phyloP scores from a whole-genome alignment of 2,329 filamentous ascomycete genomes.

The Simplicillium sp. region DNA sequence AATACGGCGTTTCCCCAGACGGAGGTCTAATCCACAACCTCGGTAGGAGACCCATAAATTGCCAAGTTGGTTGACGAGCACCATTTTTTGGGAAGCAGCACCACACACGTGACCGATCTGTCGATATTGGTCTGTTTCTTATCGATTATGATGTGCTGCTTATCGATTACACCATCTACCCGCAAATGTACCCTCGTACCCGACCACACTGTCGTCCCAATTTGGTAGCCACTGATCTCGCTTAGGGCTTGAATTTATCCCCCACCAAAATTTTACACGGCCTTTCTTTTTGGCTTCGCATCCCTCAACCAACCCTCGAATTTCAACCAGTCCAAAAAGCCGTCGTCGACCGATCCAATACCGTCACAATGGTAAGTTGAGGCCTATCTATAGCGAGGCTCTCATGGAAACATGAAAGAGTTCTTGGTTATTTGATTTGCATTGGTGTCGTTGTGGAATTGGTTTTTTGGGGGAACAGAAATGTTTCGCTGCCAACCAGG shows the following conservation, averaged over 20 bases:
- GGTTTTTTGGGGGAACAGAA: constrained; percentile 24
- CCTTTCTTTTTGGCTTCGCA: constrained; percentile 1
- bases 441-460: background rate
- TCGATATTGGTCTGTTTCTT: no score
- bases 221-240: constrained; percentile 10
- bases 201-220: constrained; percentile 6
- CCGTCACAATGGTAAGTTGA: constrained; percentile 63
- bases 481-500: constrained; percentile 22
- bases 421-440: constrained; percentile 1
- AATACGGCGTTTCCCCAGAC: no score
- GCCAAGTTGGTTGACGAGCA: no score
- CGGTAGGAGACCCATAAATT: no score
- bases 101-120: no score
- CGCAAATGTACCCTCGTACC: constrained; percentile 4
- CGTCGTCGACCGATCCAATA: constrained; percentile 34
- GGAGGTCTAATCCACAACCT: no score
- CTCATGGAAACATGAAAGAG: constrained; percentile 2
- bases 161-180: no score
- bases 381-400: constrained; percentile 21
- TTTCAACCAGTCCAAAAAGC: constrained; percentile 24
- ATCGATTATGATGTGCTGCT: no score
- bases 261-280: constrained; percentile 26
- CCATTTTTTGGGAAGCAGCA: no score
- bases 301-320: constrained; percentile 16
- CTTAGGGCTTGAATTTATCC: constrained; percentile 31